These are phyloP conservation scores for Candida suzukii DNA, from an alignment of 805 yeast genomes.

Conservation along the genomic window DNA sequence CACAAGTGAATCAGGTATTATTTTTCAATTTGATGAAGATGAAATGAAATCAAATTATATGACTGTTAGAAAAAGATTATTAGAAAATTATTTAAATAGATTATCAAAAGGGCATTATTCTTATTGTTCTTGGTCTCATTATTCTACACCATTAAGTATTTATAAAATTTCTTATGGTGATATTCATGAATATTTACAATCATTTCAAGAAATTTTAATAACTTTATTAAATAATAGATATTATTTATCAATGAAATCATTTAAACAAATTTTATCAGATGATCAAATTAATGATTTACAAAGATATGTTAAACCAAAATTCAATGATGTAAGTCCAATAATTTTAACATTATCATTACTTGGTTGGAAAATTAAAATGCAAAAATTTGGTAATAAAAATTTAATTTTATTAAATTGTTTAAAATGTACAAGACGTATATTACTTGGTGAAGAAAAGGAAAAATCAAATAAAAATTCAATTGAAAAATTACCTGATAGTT, in stretches of 20 bases:
- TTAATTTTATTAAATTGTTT: slow-evolving; percentile 23
- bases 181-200: slow-evolving; percentile 14
- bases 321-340: slow-evolving; percentile 4
- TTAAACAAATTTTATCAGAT: slow-evolving; percentile 5
- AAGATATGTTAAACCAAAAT: slow-evolving; percentile 5
- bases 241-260: slow-evolving; percentile 9
- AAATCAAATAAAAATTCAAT: slow-evolving; percentile 1
- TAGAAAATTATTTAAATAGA: slow-evolving; percentile 18
- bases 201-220: slow-evolving; percentile 10
- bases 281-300: slow-evolving; percentile 5
- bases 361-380: slow-evolving; percentile 30
- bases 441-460: slow-evolving; percentile 13
- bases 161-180: slow-evolving; percentile 19
- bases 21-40: slow-evolving; percentile 8
- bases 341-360: slow-evolving; percentile 10
- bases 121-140: slow-evolving; percentile 18
- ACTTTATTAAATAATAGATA: slow-evolving; percentile 9
- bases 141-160: slow-evolving; percentile 6
- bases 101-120: slow-evolving; percentile 21
- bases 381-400: slow-evolving; percentile 16
- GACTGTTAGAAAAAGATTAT: slow-evolving; percentile 13
- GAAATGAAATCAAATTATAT: slow-evolving; percentile 14
- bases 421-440: slow-evolving; percentile 29
- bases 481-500: slow-evolving; percentile 17
- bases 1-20: not conserved